These are phyloP conservation scores for Eucalyptus cloeziana DNA, from an alignment of 345 rosid species.

Conservation along the genomic window DNA sequence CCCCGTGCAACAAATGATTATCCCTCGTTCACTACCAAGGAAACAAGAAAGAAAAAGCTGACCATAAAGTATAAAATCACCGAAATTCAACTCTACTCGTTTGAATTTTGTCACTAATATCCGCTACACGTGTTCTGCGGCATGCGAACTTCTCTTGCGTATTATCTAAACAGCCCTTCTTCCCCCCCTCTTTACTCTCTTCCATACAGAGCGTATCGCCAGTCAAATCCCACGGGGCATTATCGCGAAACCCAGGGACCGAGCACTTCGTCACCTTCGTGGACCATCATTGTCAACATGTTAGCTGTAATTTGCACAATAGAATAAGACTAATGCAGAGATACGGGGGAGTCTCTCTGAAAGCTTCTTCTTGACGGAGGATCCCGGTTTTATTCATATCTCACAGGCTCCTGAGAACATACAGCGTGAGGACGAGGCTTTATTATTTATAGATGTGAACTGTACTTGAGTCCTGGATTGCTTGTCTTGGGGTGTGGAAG, in stretches of 20 bases:
- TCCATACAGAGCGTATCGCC: not conserved
- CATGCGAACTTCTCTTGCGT: not conserved
- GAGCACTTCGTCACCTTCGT: not conserved
- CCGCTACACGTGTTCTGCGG: not conserved
- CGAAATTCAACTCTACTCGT: not conserved
- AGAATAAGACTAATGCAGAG: not conserved
- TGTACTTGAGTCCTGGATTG: not conserved
- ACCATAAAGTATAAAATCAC: not conserved
- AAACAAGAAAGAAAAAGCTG: not conserved
- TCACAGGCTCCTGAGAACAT: not conserved
- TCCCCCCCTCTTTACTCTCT: not conserved
- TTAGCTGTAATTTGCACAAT: conserved; percentile 61
- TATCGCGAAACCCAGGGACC: not conserved
- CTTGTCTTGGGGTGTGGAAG: not conserved
- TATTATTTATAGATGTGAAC: not conserved
- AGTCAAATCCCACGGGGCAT: not conserved
- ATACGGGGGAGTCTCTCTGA: not conserved
- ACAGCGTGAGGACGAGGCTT: not conserved
- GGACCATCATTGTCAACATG: conserved; percentile 67
- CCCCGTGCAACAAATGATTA: conserved; percentile 17
- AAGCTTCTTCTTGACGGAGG: conserved; percentile 2
- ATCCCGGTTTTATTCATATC: not conserved
- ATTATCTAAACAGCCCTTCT: not conserved
- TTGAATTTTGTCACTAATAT: not conserved
- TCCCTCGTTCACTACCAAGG: not conserved